Conservation (phyloP, 2,329 filamentous ascomycete genomes). For the Mycocentrospora acerina region DNA sequence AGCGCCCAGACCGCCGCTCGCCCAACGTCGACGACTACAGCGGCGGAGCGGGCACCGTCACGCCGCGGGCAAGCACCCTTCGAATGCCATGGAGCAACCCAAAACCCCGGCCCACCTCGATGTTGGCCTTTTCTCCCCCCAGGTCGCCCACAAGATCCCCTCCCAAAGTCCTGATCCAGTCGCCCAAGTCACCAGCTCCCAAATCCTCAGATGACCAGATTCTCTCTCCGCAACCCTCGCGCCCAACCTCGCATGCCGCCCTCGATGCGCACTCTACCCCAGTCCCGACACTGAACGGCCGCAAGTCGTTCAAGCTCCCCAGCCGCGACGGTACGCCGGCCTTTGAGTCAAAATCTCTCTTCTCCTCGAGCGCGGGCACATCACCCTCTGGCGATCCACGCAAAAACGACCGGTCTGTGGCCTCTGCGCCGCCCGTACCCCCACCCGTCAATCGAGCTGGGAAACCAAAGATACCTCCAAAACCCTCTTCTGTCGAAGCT, state of each 20-base stretch:
- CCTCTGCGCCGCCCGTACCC: constrained; percentile 50
- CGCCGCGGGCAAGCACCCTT: constrained; percentile 40
- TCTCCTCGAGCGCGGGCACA: constrained; percentile 15
- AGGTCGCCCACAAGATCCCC: constrained; percentile 54
- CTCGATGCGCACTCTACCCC: constrained; percentile 24
- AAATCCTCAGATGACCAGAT: constrained; percentile 44
- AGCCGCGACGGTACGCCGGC: constrained; percentile 46
- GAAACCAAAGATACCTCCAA: constrained; percentile 67
- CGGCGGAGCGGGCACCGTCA: constrained; percentile 31
- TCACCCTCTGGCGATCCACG: constrained; percentile 27
- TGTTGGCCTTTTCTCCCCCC: constrained; percentile 51
- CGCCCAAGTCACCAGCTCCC: constrained; percentile 66
- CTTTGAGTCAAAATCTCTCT: constrained; percentile 40
- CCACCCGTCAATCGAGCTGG: constrained; percentile 79
- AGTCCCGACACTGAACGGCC: constrained; percentile 16
- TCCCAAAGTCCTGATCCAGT: constrained; percentile 68
- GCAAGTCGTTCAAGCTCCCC: constrained; percentile 38
- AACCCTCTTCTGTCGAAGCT: constrained; percentile 39
- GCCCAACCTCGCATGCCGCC: constrained; percentile 23
- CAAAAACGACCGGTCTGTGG: constrained; percentile 41
- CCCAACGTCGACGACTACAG: constrained; percentile 41
- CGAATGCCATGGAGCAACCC: constrained; percentile 38
- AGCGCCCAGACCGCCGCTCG: constrained; percentile 22
- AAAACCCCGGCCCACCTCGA: constrained; percentile 49
- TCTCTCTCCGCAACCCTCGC: constrained; percentile 38